Percentiles rank a stretch among this genome's conserved stretches.
Conservation (phyloP, 2,329 filamentous ascomycete species). For the Monascus ruber region DNA sequence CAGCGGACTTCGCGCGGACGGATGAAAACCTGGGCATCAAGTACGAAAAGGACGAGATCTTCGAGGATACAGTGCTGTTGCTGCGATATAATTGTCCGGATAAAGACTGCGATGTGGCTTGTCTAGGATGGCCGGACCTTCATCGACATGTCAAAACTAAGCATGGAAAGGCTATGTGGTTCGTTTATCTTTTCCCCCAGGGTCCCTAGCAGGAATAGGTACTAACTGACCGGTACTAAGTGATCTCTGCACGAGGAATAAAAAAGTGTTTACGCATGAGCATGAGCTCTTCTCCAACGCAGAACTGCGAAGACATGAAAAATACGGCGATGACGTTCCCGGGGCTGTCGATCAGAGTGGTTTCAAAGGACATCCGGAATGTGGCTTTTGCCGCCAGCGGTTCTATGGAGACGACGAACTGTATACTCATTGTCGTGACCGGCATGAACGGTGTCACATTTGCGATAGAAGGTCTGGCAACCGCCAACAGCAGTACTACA, state of each 20-base stretch:
- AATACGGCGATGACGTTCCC: constrained; percentile 77
- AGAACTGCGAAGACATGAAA: constrained; percentile 79
- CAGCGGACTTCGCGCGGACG: constrained; percentile 60
- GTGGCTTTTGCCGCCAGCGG: constrained; percentile 78
- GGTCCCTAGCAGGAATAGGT: constrained; percentile 3
- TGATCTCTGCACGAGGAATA: constrained; percentile 83
- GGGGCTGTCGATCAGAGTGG: constrained; percentile 86
- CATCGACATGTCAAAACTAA: constrained; percentile 69
- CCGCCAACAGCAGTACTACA: constrained; percentile 76
- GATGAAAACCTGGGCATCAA: constrained; percentile 84
- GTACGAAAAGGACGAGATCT: constrained; percentile 80
- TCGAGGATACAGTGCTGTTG: constrained; percentile 78
- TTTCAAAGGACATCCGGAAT: constrained; percentile 91
- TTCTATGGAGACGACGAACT: constrained; percentile 97
- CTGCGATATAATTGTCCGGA: constrained; percentile 94
- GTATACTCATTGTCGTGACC: constrained; percentile 83
- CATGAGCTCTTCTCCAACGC: constrained; percentile 79
- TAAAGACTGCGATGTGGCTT: constrained; percentile 69
- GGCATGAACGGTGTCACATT: constrained; percentile 89
- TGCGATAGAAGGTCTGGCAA: constrained; percentile 60
- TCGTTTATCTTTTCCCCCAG: constrained; percentile 16
- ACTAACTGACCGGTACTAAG: constrained; percentile 23
- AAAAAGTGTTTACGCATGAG: constrained; percentile 97
- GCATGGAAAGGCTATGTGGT: constrained; percentile 80
- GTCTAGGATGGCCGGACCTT: constrained; percentile 66